These are phyloP conservation scores for Bonia amplexicaulis DNA, from an alignment of 176 grass and related monocot genomes.

Conservation along the genomic window DNA sequence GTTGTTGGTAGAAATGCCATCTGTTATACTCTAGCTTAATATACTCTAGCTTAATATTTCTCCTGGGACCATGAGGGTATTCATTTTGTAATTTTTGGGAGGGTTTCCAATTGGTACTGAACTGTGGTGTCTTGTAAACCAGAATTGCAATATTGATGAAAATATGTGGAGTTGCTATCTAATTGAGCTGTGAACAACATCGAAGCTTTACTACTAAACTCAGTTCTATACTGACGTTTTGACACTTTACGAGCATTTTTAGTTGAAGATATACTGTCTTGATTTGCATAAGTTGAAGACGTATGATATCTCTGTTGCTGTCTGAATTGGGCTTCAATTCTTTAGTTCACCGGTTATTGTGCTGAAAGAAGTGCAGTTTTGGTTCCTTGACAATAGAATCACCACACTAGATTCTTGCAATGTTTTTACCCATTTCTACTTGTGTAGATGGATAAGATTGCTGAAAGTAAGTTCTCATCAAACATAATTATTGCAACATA, in stretches of 20 bases:
- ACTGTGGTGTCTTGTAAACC: background rate
- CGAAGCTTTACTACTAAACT: background rate
- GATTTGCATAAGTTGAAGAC: background rate
- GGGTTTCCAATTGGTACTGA: background rate
- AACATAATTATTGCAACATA: background rate
- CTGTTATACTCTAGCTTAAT: background rate
- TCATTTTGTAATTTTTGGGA: background rate
- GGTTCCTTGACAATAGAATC: background rate
- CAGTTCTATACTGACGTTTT: background rate
- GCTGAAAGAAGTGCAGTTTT: too few species aligned
- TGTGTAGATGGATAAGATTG: background rate
- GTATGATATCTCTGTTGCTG: background rate
- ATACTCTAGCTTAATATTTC: background rate
- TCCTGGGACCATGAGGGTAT: background rate
- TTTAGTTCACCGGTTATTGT: background rate
- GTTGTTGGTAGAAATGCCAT: background rate
- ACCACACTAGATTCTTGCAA: background rate
- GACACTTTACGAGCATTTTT: background rate
- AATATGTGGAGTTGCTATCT: background rate
- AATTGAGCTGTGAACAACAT: conserved; percentile 1
- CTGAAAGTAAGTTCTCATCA: background rate
- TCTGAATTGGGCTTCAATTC: background rate
- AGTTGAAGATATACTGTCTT: background rate
- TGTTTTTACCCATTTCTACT: background rate
- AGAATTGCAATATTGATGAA: background rate